Conservation (phyloP, 169 alveolate species). For the Cryptosporidium sp. region DNA sequence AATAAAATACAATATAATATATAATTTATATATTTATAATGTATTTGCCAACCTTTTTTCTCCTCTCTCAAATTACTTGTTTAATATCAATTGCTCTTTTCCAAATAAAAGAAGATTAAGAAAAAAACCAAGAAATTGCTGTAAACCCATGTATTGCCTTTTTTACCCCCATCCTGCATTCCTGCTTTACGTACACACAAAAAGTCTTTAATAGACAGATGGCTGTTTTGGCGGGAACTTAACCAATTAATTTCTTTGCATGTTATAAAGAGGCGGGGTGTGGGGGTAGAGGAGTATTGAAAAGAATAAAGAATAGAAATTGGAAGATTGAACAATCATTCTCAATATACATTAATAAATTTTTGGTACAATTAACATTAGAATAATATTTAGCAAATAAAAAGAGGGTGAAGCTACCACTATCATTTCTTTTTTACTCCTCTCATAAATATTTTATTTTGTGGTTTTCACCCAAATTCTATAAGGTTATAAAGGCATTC, state of each 20-base stretch:
- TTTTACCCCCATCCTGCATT: background rate
- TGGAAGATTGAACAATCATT: background rate
- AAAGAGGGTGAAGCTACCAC: background rate
- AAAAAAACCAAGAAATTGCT: background rate
- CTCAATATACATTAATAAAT: too few species aligned
- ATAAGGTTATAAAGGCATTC: too few species aligned
- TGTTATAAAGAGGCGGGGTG: background rate
- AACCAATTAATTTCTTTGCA: background rate
- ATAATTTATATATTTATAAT: too few species aligned
- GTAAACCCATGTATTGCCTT: background rate
- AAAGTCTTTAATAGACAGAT: slow-evolving; percentile 16
- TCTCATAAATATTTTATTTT: too few species aligned
- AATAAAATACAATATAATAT: too few species aligned
- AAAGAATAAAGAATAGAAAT: too few species aligned
- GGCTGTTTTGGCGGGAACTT: background rate
- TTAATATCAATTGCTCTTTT: background rate
- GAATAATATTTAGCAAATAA: too few species aligned
- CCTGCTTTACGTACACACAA: slow-evolving; percentile 3
- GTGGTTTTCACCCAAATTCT: background rate
- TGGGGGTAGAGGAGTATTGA: background rate
- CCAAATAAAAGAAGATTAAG: background rate
- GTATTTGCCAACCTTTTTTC: too few species aligned
- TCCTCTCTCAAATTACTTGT: background rate
- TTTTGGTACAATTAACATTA: too few species aligned
- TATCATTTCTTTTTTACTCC: too few species aligned